Base-by-base conservation (phyloP, 1,284 basidiomycete species). In the Ustilago lituana region DNA sequence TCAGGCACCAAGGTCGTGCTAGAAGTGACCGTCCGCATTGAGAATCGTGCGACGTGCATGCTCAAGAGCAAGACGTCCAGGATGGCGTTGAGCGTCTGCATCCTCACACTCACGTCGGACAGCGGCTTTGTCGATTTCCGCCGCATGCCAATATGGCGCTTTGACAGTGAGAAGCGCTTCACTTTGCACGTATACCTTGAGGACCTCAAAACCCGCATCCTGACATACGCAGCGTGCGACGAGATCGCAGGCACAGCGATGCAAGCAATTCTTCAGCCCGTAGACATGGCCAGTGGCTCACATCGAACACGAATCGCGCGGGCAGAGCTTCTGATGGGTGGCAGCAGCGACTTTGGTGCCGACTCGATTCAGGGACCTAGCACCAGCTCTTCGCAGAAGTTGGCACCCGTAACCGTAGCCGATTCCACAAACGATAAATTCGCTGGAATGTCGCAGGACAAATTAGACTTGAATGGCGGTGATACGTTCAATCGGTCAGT, bases 191-290 rank as follows among this genome's bases (percentile, higher is more conserved):
- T 77, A 24, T 31, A 59, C 2, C 73, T 83, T 14, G 55, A 62
- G 24, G 76, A 78, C 50, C 78, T 77, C 0, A 73, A 63, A 7
- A 76, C 76, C 40, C 74, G 74, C 5, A 46, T 83, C 35, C 19
- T 76, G 11, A 64, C 66, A 39, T 57, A 56, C 27, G 54, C 70
- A 0, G 57, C 56, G 9, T 70, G 74, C 48, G 69, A 74, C 26
- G 64, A 73, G 43, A 54, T 75, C 3, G 62, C 73, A 12, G 68
- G 66, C 26, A 49, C 56, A 10, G 19, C 47, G 37, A 61, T 72
- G 23, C 47, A 62, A 17, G 61, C 64, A 9, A 62, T 58, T 27
- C 38, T 74, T 19, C 49, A 48, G 43, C 73, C 71, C 15, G 46
- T 60, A 5, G 60, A 60, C 32, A 59, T 69, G 66, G 43, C 48